A percentile compares a stretch with the other conserved stretches of the same genome.
phyloP scores from a whole-genome alignment of 2,329 filamentous ascomycete genomes.

The Cordyceps fumosorosea region DNA sequence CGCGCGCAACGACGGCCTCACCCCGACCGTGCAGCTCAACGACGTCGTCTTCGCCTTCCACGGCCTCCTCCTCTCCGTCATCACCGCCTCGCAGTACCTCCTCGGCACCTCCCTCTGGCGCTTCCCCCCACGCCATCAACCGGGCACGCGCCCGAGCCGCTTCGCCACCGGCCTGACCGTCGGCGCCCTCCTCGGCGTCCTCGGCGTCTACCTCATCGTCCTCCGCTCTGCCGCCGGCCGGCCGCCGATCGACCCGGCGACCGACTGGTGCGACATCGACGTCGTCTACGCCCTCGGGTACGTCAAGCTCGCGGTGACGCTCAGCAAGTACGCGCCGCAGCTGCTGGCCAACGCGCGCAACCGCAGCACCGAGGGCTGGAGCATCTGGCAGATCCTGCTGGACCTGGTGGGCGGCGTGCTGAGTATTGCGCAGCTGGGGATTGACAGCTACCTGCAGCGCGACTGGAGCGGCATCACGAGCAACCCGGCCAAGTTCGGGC shows the following conservation, averaged over 20 bases:
- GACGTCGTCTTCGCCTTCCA: slow-evolving; percentile 85
- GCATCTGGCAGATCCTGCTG: slow-evolving; percentile 74
- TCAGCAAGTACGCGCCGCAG: slow-evolving; percentile 92
- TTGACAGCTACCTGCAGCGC: slow-evolving; percentile 76
- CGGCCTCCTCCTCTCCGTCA: slow-evolving; percentile 62
- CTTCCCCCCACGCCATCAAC: slow-evolving; percentile 36
- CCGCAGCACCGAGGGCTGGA: slow-evolving; percentile 81
- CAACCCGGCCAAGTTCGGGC: slow-evolving; percentile 82
- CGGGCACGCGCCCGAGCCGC: slow-evolving; percentile 47
- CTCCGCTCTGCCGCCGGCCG: slow-evolving; percentile 26
- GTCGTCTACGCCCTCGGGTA: slow-evolving; percentile 68
- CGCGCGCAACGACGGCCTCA: slow-evolving; percentile 63
- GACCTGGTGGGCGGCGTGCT: slow-evolving; percentile 77
- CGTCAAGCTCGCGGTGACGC: slow-evolving; percentile 80
- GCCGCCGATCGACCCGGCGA: slow-evolving; percentile 29
- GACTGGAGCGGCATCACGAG: slow-evolving; percentile 90
- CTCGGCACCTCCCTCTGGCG: slow-evolving; percentile 61
- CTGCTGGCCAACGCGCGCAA: slow-evolving; percentile 76
- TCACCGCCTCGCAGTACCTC: slow-evolving; percentile 75
- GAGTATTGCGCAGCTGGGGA: slow-evolving; percentile 71
- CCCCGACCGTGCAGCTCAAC: slow-evolving; percentile 82
- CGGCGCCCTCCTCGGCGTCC: slow-evolving; percentile 58
- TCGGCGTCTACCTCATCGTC: slow-evolving; percentile 42
- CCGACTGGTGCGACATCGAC: slow-evolving; percentile 56
- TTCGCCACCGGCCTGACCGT: slow-evolving; percentile 63